phyloP scores from a whole-genome alignment of 192 early-diverging fungal genomes.

The Dissophora globulifera region DNA sequence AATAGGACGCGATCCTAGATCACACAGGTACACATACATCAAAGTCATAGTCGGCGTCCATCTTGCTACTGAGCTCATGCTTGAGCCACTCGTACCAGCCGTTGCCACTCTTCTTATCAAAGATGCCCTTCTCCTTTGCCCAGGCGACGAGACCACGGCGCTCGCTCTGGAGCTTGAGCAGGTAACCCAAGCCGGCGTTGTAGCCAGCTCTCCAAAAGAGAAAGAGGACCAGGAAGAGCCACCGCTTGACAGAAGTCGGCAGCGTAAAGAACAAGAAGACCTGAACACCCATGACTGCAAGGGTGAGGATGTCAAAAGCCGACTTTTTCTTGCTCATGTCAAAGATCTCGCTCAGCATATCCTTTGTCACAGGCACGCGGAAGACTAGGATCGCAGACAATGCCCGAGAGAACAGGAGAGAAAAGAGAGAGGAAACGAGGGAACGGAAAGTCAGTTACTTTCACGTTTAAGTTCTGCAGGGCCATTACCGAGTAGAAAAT shows the following conservation, averaged over 20 bases:
- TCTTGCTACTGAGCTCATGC: conserved; percentile 77
- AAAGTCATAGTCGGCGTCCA: conserved; percentile 84
- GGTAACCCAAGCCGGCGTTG: conserved; percentile 86
- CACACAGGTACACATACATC: conserved; percentile 68
- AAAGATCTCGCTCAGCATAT: conserved; percentile 82
- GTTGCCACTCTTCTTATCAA: conserved; percentile 66
- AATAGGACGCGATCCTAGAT: no score
- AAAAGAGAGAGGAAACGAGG: neutral
- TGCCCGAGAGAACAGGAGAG: no score
- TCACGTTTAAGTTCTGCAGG: no score
- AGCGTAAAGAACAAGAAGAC: conserved; percentile 75
- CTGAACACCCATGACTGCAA: conserved; percentile 72
- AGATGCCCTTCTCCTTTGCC: conserved; percentile 76
- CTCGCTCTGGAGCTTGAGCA: conserved; percentile 86
- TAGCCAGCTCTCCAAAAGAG: conserved; percentile 89
- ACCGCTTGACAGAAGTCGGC: conserved; percentile 62
- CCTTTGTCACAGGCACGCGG: conserved; percentile 77
- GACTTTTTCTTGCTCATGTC: conserved; percentile 74
- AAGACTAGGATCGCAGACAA: conserved; percentile 66
- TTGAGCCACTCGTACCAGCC: conserved; percentile 70
- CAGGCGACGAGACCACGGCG: conserved; percentile 74
- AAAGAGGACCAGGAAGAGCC: conserved; percentile 79
- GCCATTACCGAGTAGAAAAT: neutral
- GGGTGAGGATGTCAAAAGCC: conserved; percentile 76
- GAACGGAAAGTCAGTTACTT: no score